phyloP scores from a whole-genome alignment of 768 basidiomycete genomes.

The Boletus coccyginus region DNA sequence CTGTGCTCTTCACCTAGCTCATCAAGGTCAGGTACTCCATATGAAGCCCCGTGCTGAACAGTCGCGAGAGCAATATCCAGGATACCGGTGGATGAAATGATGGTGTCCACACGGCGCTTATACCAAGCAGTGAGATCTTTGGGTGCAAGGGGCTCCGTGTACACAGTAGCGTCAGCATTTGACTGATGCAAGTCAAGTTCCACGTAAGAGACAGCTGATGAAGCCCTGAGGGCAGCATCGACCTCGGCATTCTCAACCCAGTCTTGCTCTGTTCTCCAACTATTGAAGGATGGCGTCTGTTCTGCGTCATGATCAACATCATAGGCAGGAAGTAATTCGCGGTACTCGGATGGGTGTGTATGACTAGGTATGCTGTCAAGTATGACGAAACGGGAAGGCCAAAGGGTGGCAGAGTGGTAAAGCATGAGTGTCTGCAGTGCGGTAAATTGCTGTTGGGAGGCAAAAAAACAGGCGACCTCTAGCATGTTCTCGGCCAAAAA shows the following conservation, averaged over 20 bases:
- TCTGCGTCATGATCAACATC: constrained; percentile 51
- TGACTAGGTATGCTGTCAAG: constrained; percentile 76
- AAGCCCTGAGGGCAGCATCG: constrained; percentile 38
- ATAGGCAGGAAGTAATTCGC: constrained; percentile 59
- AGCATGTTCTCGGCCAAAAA: constrained; percentile 65
- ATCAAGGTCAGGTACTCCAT: constrained; percentile 74
- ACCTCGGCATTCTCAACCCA: constrained; percentile 54
- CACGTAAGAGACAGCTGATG: constrained; percentile 15
- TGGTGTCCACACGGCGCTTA: constrained; percentile 52
- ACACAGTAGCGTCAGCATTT: constrained; percentile 2
- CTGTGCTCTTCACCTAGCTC: constrained; percentile 89
- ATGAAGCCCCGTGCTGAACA: constrained; percentile 84
- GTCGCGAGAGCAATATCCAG: constrained; percentile 75
- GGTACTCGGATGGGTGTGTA: constrained; percentile 58
- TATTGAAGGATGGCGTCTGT: constrained; percentile 23
- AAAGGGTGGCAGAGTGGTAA: constrained; percentile 56
- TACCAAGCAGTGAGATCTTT: constrained; percentile 72
- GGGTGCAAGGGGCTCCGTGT: constrained; percentile 11
- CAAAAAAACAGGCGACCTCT: constrained; percentile 61
- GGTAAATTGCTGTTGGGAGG: constrained; percentile 55
- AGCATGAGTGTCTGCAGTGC: constrained; percentile 57
- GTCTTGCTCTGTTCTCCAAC: constrained; percentile 56
- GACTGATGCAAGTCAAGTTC: constrained; percentile 13
- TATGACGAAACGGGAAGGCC: constrained; percentile 67
- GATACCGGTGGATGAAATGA: constrained; percentile 69